Evolutionary conservation across 371 early-diverging fungal genomes (phyloP).

Genomic region (Cokeromyces recurvatus): DNA sequence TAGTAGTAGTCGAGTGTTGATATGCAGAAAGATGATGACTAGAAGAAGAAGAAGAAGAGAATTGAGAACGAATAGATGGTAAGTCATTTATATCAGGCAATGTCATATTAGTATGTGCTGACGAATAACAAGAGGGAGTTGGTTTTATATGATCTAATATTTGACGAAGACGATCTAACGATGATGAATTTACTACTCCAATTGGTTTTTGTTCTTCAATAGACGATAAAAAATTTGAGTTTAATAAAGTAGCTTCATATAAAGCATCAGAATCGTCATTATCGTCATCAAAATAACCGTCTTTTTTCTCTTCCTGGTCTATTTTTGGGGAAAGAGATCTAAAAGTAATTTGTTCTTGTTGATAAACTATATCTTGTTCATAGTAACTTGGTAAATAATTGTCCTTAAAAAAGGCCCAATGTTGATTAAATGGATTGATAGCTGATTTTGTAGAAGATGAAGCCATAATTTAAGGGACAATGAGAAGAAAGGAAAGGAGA

Average conservation of each 20-base stretch:
- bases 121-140: too few species aligned
- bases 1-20: too few species aligned
- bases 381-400: constrained; percentile 4
- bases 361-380: neutral
- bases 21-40: too few species aligned
- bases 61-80: too few species aligned
- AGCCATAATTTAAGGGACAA: neutral
- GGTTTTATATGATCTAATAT: constrained; percentile 11
- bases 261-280: constrained; percentile 5
- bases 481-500: neutral
- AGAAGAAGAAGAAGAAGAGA: too few species aligned
- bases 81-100: too few species aligned
- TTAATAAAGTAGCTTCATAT: constrained; percentile 9
- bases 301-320: neutral
- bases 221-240: constrained; percentile 1
- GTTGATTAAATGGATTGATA: neutral
- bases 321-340: constrained; percentile 7
- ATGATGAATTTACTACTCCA: too few species aligned
- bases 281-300: neutral
- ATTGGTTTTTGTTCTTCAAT: neutral
- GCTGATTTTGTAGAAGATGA: neutral
- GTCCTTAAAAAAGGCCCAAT: neutral
- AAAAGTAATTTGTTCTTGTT: neutral
- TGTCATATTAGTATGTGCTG: too few species aligned
- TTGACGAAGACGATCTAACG: constrained; percentile 6